Evolutionary conservation across 2,329 filamentous ascomycete species (phyloP), one percentile per base, ranked within the genome.

Genomic region (Cadophora sp.): DNA sequence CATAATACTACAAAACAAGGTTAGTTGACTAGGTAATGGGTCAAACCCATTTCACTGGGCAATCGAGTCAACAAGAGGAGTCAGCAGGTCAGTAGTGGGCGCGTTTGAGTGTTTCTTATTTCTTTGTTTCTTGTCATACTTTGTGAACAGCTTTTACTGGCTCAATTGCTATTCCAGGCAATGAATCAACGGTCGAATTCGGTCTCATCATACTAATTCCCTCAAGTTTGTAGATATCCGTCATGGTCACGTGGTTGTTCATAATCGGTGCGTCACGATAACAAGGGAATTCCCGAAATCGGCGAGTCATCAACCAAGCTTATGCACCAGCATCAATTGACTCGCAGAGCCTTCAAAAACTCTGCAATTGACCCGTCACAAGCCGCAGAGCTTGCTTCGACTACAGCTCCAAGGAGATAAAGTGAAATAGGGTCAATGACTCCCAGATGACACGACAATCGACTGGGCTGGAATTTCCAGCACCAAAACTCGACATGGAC

Each of bases 401-500:
- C 12, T 51, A 29, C 19, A 22, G 22, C 22, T 14, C 1, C 12
- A 16, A 27, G 37, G 24, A 46, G 11, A 12, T 19, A n/a, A 29
- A 27, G 16, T 56, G 26, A 31, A 40, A 65, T 60, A 46, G 48
- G 46, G 51, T 68, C 67, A 66, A 74, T 73, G 70, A 59, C 27
- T 43, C 50, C 48, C 40, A 61, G 24, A 74, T 73, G 70, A 72
- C 62, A 37, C 61, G 68, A 34, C 65, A 68, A 70, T 51, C 43
- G 11, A 51, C 71, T 9, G 64, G 68, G 58, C 67, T 74, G 66
- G 67, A 69, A 11, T 48, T 63, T 19, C 59, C 72, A 68, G 65
- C 59, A 29, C 59, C 65, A 55, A 62, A 69, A 22, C 31, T 69
- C n/a, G 51, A 67, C 29, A 53, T 66, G 31, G 62, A 66, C 40